These are phyloP conservation scores for Kurtzmaniella quercitrusa DNA, from an alignment of 1,139 yeast species.

Conservation along the genomic window DNA sequence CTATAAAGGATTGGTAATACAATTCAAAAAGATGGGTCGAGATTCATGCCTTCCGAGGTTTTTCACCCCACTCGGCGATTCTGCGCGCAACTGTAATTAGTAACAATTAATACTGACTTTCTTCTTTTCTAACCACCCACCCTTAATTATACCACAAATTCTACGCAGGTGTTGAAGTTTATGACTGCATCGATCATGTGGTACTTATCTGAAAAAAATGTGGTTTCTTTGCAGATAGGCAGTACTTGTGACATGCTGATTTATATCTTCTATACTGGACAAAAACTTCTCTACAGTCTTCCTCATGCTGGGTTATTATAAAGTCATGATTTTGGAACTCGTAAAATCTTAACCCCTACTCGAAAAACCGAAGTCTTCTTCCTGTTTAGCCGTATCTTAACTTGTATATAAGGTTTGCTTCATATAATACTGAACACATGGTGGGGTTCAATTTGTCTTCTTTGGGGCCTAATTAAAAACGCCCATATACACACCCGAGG, in stretches of 20 bases:
- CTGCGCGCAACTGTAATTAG: neutral
- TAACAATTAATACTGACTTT: too few species aligned
- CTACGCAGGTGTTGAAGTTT: neutral
- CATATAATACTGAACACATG: too few species aligned
- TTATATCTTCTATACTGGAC: too few species aligned
- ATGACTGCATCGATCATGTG: neutral
- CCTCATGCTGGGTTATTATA: too few species aligned
- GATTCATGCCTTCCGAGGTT: too few species aligned
- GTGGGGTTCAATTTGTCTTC: neutral
- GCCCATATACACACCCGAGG: neutral
- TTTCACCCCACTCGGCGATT: neutral
- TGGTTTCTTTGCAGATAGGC: neutral
- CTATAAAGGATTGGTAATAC: neutral
- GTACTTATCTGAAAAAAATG: neutral
- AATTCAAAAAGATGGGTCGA: neutral
- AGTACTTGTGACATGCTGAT: neutral
- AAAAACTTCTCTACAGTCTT: too few species aligned
- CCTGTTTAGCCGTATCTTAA: too few species aligned
- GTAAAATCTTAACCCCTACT: too few species aligned
- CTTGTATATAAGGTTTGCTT: too few species aligned
- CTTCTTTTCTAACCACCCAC: neutral
- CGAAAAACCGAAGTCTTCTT: too few species aligned
- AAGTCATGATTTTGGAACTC: too few species aligned
- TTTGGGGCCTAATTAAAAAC: neutral
- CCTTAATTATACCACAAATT: neutral